Evolutionary conservation across 352 stramenopile genomes (phyloP), one percentile per base, ranked within the genome.

Genomic region (Phytopythium delawarense): DNA sequence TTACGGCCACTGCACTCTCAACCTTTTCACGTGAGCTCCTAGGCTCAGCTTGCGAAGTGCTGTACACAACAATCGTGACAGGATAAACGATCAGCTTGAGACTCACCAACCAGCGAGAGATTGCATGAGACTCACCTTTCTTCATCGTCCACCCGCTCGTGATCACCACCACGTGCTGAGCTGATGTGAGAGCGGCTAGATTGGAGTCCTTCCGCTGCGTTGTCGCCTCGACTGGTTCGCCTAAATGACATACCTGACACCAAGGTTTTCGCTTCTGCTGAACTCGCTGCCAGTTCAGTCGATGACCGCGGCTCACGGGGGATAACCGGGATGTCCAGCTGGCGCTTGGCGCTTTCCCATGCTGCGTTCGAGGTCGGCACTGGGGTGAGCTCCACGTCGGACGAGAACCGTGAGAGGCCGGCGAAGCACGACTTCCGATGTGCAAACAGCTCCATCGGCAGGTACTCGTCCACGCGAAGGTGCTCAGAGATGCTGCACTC

Each of bases 341-440:
- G 51, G 15, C 60, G 30, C 28, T 55, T 74, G 30, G 78, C 78
- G 28, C 45, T 59, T 64, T 83, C 67, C 78, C 78, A 87, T 32
- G 74, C 65, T 15, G 32, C 69, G 37, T 74, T 78, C 21, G 69
- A 62, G 5, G 62, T 57, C 28, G 73, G 25, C 15, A 71, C 62
- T n/a, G 88, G 34, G 21, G 52, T 65, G 58, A 91, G 46, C 37
- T 88, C 76, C 16, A 91, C 56, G 25, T 88, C 70, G 34, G 45
- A 61, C 7, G 72, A 70, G 40, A 90, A 89, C 25, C 73, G 85
- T 3, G 76, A 74, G 4, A 87, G 62, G 0, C 84, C 84, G 25
- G 84, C 78, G 13, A 91, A 67, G 48, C 78, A 88, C 20, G 81
- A 79, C 39, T 57, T 56, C 13, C 65, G 57, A 25, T 81, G 37